Evolutionary conservation across 139 green algal species (phyloP), one percentile per base, ranked within the genome.

Genomic region (Pedinophyceae sp.): DNA sequence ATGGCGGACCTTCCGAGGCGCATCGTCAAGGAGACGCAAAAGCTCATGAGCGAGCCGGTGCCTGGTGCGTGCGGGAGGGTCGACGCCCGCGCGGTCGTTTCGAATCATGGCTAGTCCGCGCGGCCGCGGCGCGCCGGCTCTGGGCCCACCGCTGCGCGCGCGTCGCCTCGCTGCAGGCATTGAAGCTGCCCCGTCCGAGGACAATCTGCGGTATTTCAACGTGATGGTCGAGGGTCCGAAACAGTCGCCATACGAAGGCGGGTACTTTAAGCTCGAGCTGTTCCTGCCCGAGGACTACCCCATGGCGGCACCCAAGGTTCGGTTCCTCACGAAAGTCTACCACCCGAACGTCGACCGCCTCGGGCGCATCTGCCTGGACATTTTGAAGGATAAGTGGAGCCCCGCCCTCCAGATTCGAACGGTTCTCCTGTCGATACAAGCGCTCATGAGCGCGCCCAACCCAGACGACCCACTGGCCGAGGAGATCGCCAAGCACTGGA

Each of bases 331-430:
- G 18, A 93, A 88, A 56, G 97, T 99, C 57, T 99, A 99, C 68
- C 83, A 93, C 55, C 83, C 92, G 25, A 99, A 99, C 65, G 93
- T 98, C 30, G 92, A 99, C 74, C 96, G 94, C 68, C 86, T 98
- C 15, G 92, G 92, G 3, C 76, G 92, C 24, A 98, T 99, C 30
- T 99, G 92, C 67, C 66, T 99, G 27, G 92, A 99, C 61, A 97
- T 99, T 59, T 58, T 99, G 30, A 99, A 99, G 62, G 92, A 99
- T 73, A 98, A 99, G 69, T 99, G 92, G 92, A 91, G 75, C 52
- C 92, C 92, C 22, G 92, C 92, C 0, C 72, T 99, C 23, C 92
- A 99, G 73, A 54, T 25, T 6, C 48, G 20, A n/a, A 62, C 56
- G 45, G n/a, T 64, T 1, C 52, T 54, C 29, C 61, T 62, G 71